Conservation (phyloP, 768 basidiomycete genomes). For the Lentinula sp. region DNA sequence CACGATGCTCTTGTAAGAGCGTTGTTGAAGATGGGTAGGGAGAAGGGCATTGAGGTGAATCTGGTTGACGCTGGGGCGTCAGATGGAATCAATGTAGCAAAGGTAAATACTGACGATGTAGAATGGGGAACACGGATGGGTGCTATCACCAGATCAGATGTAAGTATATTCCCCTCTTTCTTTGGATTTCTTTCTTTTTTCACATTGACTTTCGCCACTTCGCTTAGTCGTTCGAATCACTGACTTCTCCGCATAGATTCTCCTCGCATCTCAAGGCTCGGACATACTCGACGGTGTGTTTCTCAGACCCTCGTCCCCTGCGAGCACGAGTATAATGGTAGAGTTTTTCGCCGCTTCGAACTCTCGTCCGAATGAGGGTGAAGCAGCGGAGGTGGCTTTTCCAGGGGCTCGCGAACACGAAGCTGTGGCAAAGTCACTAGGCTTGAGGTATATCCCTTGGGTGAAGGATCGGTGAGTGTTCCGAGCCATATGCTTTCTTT, state of each 20-base stretch:
- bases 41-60: constrained; percentile 49
- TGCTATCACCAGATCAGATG: constrained; percentile 63
- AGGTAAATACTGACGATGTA: constrained; percentile 17
- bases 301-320: constrained; percentile 53
- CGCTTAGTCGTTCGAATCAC: too few species aligned
- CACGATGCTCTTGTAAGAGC: constrained; percentile 58
- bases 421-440: constrained; percentile 45
- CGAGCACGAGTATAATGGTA: constrained; percentile 38
- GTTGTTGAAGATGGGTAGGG: constrained; percentile 43
- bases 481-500: not conserved
- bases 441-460: constrained; percentile 58
- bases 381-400: constrained; percentile 61
- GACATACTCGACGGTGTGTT: constrained; percentile 66
- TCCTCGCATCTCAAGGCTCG: constrained; percentile 54
- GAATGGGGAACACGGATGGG: constrained; percentile 59
- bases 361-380: not conserved
- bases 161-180: constrained; percentile 26
- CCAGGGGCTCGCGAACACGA: constrained; percentile 61
- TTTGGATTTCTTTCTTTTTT: constrained; percentile 7
- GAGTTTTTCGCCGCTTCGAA: not conserved
- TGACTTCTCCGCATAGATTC: constrained; percentile 30
- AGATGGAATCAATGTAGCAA: constrained; percentile 25
- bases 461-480: constrained; percentile 24
- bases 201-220: not conserved
- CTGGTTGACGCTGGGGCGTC: constrained; percentile 35